phyloP scores from a whole-genome alignment of 257 asterid species.

The Catharanthus roseus region DNA sequence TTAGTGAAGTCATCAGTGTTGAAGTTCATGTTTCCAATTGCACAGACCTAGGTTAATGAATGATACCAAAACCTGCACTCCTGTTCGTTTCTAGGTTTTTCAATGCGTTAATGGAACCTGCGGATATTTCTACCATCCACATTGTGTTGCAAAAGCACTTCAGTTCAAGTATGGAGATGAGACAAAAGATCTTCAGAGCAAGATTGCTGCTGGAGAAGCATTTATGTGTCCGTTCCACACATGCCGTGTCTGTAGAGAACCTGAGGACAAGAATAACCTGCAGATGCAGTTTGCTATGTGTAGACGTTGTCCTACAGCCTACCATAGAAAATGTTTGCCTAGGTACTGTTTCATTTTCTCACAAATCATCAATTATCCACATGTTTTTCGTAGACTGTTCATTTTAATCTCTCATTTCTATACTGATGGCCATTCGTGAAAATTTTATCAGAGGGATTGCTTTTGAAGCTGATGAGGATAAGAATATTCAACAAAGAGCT shows the following conservation, averaged over 20 bases:
- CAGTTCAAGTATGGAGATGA: conserved; percentile 45
- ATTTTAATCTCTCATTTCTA: neutral
- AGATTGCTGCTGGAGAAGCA: conserved; percentile 66
- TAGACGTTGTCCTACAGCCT: conserved; percentile 93
- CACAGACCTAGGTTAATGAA: neutral
- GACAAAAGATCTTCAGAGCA: conserved; percentile 37
- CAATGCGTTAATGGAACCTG: conserved; percentile 86
- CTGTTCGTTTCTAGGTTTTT: conserved; percentile 54
- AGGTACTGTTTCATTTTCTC: conserved; percentile 38
- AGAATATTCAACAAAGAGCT: conserved; percentile 55
- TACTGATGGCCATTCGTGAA: conserved; percentile 1
- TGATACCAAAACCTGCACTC: neutral
- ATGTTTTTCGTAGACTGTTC: neutral
- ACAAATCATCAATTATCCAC: neutral
- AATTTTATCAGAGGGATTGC: conserved; percentile 48
- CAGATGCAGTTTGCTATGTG: conserved; percentile 90
- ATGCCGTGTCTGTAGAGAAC: conserved; percentile 65
- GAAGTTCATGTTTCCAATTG: neutral
- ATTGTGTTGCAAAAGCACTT: conserved; percentile 68
- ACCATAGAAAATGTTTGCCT: conserved; percentile 88
- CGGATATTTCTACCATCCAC: conserved; percentile 84
- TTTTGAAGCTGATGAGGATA: conserved; percentile 35
- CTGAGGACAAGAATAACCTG: conserved; percentile 35
- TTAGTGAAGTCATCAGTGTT: neutral
- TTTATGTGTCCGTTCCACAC: conserved; percentile 83